These are phyloP conservation scores for Friedmanniomyces simplex DNA, from an alignment of 495 filamentous ascomycete species.

Conservation along the genomic window DNA sequence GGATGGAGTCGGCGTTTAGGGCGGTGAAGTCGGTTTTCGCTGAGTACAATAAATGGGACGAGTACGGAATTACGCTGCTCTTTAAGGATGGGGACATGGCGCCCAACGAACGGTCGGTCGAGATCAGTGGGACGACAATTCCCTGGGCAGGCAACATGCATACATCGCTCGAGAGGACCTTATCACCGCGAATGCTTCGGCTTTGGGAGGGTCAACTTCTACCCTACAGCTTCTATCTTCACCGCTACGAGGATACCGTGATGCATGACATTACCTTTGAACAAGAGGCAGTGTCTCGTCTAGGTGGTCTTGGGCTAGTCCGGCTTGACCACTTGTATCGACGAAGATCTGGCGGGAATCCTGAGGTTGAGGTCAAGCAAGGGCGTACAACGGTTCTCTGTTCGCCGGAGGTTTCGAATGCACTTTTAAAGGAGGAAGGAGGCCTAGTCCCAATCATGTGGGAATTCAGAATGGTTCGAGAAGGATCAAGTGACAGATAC, in stretches of 20 bases:
- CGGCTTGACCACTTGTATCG: neutral
- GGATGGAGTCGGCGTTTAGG: neutral
- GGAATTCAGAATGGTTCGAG: no score
- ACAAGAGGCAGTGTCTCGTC: neutral
- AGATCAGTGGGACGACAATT: neutral
- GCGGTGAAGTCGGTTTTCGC: neutral
- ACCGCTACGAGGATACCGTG: neutral
- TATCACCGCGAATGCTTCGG: neutral
- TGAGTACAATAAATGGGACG: slow-evolving; percentile 7
- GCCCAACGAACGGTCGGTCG: neutral
- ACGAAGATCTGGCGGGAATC: no score
- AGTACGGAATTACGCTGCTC: neutral
- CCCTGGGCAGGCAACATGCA: neutral
- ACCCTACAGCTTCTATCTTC: neutral
- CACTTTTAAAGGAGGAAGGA: no score
- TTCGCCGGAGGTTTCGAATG: no score
- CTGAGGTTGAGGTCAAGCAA: no score
- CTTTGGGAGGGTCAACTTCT: neutral
- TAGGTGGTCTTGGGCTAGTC: neutral
- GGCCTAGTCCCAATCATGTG: no score
- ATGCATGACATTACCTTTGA: neutral
- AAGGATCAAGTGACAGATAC: no score
- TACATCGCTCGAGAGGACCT: neutral
- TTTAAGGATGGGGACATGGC: neutral
- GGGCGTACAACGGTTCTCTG: no score